phyloP scores from a whole-genome alignment of 208 protist genomes.

The Leishmania turanica region DNA sequence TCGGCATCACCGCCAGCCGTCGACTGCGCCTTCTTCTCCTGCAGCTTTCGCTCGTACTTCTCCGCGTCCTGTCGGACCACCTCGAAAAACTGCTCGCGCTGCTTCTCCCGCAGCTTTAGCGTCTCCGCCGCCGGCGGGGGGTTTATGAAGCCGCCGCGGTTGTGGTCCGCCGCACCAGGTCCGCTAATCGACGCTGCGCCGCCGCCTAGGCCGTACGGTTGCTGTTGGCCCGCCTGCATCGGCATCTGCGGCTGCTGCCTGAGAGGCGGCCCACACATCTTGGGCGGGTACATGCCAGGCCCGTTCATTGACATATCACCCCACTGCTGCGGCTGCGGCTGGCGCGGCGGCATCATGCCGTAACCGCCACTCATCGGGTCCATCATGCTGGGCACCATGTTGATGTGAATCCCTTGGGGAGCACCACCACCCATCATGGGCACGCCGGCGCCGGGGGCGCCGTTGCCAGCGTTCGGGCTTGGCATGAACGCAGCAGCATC shows the following conservation, averaged over 20 bases:
- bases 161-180: not conserved
- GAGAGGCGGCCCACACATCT: not conserved
- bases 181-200: not conserved
- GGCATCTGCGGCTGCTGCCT: not conserved
- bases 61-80: conserved; percentile 76
- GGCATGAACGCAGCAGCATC: conserved; percentile 5
- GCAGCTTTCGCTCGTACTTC: conserved; percentile 71
- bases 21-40: conserved; percentile 44
- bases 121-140: conserved; percentile 58
- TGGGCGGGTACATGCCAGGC: conserved; percentile 10
- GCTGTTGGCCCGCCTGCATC: not conserved
- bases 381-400: conserved; percentile 18
- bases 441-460: not conserved
- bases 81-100: conserved; percentile 82
- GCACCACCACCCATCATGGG: conserved; percentile 11
- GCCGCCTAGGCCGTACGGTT: not conserved
- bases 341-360: not conserved
- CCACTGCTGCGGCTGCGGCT: conserved; percentile 10
- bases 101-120: conserved; percentile 78
- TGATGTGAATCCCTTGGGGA: conserved; percentile 5
- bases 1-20: conserved; percentile 23
- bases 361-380: conserved; percentile 7
- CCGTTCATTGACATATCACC: conserved; percentile 10
- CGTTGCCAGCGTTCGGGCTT: not conserved
- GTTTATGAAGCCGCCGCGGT: conserved; percentile 32